These are phyloP conservation scores for Didymella arachidicola DNA, from an alignment of 2,329 filamentous ascomycete genomes.

Conservation along the genomic window DNA sequence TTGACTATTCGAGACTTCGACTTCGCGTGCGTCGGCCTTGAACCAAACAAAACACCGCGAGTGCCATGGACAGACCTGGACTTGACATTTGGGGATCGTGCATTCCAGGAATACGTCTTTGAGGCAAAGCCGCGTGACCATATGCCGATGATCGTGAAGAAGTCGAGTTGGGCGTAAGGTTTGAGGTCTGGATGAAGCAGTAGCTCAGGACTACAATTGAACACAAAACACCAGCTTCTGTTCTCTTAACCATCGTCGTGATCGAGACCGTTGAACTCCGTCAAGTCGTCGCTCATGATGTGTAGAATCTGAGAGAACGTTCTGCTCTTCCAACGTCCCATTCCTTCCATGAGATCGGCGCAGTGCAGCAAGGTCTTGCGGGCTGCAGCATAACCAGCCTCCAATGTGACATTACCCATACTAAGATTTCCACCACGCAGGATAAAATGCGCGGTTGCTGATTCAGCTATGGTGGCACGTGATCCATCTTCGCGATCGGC, in stretches of 20 bases:
- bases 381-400: conserved; percentile 61
- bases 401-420: conserved; percentile 58
- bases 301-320: conserved; percentile 62
- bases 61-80: conserved; percentile 40
- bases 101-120: conserved; percentile 43
- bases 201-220: not conserved
- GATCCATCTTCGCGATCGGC: conserved; percentile 43
- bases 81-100: conserved; percentile 40
- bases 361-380: conserved; percentile 61
- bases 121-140: conserved; percentile 45
- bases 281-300: conserved; percentile 62
- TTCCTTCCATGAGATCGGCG: conserved; percentile 61
- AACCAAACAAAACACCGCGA: conserved; percentile 38
- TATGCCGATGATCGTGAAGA: conserved; percentile 43
- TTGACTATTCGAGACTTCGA: conserved; percentile 61
- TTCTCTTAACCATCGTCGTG: conserved; percentile 12
- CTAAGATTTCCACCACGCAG: conserved; percentile 58
- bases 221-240: not conserved
- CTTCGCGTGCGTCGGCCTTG: conserved; percentile 47
- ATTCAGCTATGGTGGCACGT: conserved; percentile 39
- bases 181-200: too few relatives aligned
- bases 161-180: conserved; percentile 21
- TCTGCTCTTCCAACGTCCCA: conserved; percentile 60
- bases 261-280: conserved; percentile 37
- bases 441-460: conserved; percentile 55